Conservation (phyloP, 441 rosid species). For the Brassica balearica region DNA sequence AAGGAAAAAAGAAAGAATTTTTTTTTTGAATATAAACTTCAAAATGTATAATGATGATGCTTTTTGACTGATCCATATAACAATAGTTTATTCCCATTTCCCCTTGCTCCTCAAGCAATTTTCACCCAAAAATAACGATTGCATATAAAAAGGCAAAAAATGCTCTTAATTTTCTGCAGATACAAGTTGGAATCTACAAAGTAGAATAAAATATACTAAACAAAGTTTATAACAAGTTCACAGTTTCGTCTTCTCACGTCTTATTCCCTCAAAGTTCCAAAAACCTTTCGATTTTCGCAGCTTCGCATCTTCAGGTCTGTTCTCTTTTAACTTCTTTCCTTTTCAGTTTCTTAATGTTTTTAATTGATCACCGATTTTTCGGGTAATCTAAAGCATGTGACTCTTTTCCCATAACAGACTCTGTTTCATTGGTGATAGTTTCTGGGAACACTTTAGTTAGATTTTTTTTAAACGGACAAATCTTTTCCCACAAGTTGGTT, state of each 20-base stretch:
- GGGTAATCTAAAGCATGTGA: constrained; percentile 34
- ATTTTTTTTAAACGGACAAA: background rate
- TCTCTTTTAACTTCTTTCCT: constrained; percentile 20
- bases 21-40: background rate
- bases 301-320: constrained; percentile 37
- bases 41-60: constrained; percentile 22
- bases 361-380: constrained; percentile 11
- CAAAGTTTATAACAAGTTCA: constrained; percentile 15
- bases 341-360: constrained; percentile 11
- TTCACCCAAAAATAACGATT: constrained; percentile 19
- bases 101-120: constrained; percentile 45
- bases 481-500: background rate
- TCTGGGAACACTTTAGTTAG: constrained; percentile 10
- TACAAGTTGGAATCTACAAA: constrained; percentile 14
- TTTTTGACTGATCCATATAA: constrained; percentile 30
- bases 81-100: constrained; percentile 38
- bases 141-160: constrained; percentile 27
- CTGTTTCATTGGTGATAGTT: constrained; percentile 32
- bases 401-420: constrained; percentile 17
- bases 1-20: background rate
- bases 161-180: constrained; percentile 13
- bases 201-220: constrained; percentile 10
- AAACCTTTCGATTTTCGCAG: constrained; percentile 26
- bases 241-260: constrained; percentile 44
- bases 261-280: constrained; percentile 19